phyloP scores from a whole-genome alignment of 2,329 filamentous ascomycete species.

The Epichloe glyceriae region DNA sequence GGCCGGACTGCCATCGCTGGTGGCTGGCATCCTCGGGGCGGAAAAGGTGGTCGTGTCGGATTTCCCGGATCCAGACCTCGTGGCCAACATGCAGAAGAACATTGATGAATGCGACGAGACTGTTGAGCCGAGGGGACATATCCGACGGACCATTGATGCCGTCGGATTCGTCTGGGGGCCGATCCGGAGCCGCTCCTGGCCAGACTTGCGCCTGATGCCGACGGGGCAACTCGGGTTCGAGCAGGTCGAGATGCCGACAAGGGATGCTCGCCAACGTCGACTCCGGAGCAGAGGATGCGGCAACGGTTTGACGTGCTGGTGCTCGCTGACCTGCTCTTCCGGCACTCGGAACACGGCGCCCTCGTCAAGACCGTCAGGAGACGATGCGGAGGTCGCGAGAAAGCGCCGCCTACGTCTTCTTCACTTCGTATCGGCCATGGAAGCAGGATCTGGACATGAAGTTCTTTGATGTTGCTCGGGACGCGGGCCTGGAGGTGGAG shows the following conservation, averaged over 20 bases:
- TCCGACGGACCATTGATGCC: constrained; percentile 33
- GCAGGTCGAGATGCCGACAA: too few species aligned
- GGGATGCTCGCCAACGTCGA: too few species aligned
- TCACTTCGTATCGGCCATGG: constrained; percentile 91
- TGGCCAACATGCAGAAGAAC: constrained; percentile 68
- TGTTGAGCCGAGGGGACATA: constrained; percentile 16
- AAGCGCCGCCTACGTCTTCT: constrained; percentile 71
- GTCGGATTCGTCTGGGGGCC: constrained; percentile 79
- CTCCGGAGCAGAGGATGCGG: neutral
- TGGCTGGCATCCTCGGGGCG: constrained; percentile 63
- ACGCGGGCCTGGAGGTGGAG: constrained; percentile 60
- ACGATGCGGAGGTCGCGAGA: constrained; percentile 45
- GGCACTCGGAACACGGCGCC: constrained; percentile 74
- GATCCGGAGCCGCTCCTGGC: constrained; percentile 44
- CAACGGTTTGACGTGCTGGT: constrained; percentile 66
- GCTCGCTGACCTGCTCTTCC: constrained; percentile 80
- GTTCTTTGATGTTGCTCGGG: constrained; percentile 69
- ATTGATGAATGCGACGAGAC: constrained; percentile 42
- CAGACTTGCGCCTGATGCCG: constrained; percentile 29
- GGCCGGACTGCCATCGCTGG: constrained; percentile 69
- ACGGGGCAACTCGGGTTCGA: neutral
- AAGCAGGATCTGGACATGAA: constrained; percentile 69
- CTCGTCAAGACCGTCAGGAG: constrained; percentile 58
- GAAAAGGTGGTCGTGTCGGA: constrained; percentile 67
- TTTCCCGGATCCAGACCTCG: constrained; percentile 74